Conservation (phyloP, 1,284 basidiomycete species). For the Microbotryum scabiosae region DNA sequence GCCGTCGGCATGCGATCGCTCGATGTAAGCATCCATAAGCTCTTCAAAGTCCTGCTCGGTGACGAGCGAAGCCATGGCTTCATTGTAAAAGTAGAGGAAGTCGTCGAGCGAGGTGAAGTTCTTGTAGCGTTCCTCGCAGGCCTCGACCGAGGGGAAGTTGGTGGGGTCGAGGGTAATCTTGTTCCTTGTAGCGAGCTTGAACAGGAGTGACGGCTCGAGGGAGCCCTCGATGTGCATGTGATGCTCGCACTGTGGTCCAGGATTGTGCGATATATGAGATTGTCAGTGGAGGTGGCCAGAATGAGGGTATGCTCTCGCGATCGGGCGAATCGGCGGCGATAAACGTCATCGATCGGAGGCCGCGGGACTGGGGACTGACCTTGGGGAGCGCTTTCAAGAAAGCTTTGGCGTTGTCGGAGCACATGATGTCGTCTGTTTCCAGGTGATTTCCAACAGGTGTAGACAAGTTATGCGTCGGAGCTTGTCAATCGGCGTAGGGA, state of each 20-base stretch:
- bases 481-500: no score
- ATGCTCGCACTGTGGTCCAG: slow-evolving; percentile 28
- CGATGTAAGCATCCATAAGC: slow-evolving; percentile 29
- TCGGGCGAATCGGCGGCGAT: not conserved
- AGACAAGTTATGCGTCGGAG: no score
- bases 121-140: slow-evolving; percentile 28
- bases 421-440: slow-evolving; percentile 1
- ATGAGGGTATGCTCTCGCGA: not conserved
- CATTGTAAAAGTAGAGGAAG: slow-evolving; percentile 25
- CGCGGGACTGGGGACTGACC: not conserved
- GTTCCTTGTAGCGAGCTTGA: slow-evolving; percentile 30
- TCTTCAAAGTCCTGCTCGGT: slow-evolving; percentile 28
- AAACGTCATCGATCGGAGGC: not conserved
- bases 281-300: not conserved
- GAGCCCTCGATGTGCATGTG: slow-evolving; percentile 35
- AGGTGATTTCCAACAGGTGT: no score
- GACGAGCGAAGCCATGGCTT: slow-evolving; percentile 30
- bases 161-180: slow-evolving; percentile 16
- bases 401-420: slow-evolving; percentile 9
- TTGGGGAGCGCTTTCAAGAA: slow-evolving; percentile 21
- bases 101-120: slow-evolving; percentile 33
- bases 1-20: slow-evolving; percentile 18
- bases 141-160: slow-evolving; percentile 18
- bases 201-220: slow-evolving; percentile 29
- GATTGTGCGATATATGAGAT: not conserved